Evolutionary conservation across 306 rosid genomes (phyloP), one percentile per base, ranked within the genome.

Genomic region (Datisca glomerata): DNA sequence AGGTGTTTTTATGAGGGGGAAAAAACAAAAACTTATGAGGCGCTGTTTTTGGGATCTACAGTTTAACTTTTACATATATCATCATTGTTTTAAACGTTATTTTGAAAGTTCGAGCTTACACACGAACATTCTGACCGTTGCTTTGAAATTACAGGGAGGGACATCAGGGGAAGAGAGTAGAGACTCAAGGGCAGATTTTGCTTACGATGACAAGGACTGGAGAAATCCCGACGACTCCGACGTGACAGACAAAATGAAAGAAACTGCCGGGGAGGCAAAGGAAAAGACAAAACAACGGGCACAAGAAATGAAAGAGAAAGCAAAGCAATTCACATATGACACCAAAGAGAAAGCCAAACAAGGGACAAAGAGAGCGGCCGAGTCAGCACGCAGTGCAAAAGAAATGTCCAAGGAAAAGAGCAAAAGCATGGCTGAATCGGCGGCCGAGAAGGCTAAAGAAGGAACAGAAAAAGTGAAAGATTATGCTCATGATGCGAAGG

Each of bases 381-480:
- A 59, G 5, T 24, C 45, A 2, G 53, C 57, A 0, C 12, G 10
- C 8, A 12, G 13, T 0, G 47, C 55, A 0, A 56, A 56, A 33
- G 70, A 46, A 40, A 64, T 53, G 43, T 28, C 36, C 0, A 29
- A 21, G 2, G 76, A 62, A 6, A 65, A 52, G 35, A 46, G n/a
- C 0, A 36, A 39, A 24, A 70, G 60, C 0, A 45, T 4, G 12
- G 60, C 60, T 0, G 59, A 37, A 21, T 69, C 59, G 16, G 11
- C 54, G 0, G 79, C 71, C 11, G 81, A 63, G 56, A 61, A 49
- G 32, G 69, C 58, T 0, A 75, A 63, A 59, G 51, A 70, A 40
- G 46, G 64, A 4, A 31, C 9, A 31, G 13, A 8, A 12, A 31
- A 31, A 1, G 43, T 55, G 13, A 41, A 75, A 31, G 73, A 69